These are phyloP conservation scores for Neonectria neomacrospora DNA, from an alignment of 2,329 filamentous ascomycete genomes.

Conservation along the genomic window DNA sequence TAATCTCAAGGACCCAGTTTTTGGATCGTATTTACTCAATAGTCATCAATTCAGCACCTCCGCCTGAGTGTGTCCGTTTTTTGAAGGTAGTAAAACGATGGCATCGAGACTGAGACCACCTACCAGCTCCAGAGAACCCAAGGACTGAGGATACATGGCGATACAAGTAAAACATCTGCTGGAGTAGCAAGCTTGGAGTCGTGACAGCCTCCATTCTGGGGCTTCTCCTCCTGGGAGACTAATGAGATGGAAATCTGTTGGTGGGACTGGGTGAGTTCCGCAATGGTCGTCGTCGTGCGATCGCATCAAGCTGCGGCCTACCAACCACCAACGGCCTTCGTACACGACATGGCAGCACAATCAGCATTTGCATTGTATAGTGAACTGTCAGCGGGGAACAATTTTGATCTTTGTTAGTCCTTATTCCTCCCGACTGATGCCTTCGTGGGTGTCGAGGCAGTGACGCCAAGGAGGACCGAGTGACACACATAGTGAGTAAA, in stretches of 20 bases:
- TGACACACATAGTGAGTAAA: background rate
- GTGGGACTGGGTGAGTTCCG: background rate
- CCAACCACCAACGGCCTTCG: background rate
- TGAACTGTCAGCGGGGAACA: background rate
- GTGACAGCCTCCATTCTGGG: background rate
- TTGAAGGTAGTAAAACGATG: too few species aligned
- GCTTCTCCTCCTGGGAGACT: too few species aligned
- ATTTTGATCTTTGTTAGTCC: background rate
- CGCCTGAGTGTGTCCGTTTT: too few species aligned
- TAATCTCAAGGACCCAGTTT: background rate
- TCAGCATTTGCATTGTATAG: background rate
- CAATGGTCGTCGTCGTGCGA: background rate
- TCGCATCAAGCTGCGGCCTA: background rate
- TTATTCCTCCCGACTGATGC: background rate
- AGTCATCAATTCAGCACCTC: background rate
- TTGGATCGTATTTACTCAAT: background rate
- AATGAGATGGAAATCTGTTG: background rate
- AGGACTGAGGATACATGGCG: too few species aligned
- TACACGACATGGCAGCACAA: background rate
- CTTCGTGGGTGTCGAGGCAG: background rate
- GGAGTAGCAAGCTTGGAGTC: background rate
- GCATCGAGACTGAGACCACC: too few species aligned
- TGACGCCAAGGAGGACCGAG: background rate
- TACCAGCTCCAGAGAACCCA: too few species aligned
- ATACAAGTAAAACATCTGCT: background rate